A percentile compares a stretch with the other conserved stretches of the same genome.
These are phyloP conservation scores for Xerocomellus dryophilus DNA, from an alignment of 768 basidiomycete species.

Conservation along the genomic window DNA sequence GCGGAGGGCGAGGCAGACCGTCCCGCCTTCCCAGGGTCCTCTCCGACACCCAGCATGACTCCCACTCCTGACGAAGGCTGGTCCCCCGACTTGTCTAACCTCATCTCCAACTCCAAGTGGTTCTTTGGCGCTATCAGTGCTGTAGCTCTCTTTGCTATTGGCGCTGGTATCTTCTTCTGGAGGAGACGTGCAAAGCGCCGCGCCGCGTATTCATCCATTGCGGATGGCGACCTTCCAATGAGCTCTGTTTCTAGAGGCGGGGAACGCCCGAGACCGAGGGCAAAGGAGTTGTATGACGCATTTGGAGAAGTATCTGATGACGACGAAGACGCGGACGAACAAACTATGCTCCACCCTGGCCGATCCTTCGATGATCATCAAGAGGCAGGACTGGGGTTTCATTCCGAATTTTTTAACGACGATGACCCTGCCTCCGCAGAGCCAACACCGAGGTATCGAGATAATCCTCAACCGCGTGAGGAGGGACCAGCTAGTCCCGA, in stretches of 20 bases:
- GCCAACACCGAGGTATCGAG: constrained; percentile 41
- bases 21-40: constrained; percentile 57
- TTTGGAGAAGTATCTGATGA: constrained; percentile 90
- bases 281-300: constrained; percentile 93
- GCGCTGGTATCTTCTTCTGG: constrained; percentile 76
- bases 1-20: constrained; percentile 78
- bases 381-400: constrained; percentile 51
- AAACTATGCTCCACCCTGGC: constrained; percentile 53
- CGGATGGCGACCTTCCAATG: constrained; percentile 76
- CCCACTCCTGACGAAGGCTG: constrained; percentile 78
- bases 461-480: constrained; percentile 45
- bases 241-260: constrained; percentile 51
- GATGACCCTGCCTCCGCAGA: constrained; percentile 49
- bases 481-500: constrained; percentile 31
- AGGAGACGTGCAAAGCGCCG: constrained; percentile 48
- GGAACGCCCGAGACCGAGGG: constrained; percentile 42
- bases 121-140: constrained; percentile 83
- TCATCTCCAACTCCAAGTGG: constrained; percentile 81
- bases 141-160: constrained; percentile 71
- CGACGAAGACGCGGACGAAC: constrained; percentile 75
- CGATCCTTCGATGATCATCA: constrained; percentile 32
- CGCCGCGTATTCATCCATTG: constrained; percentile 55
- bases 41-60: constrained; percentile 40
- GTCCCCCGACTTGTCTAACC: constrained; percentile 74
- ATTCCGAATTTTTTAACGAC: constrained; percentile 82